Conservation (phyloP, 768 basidiomycete species). For the Hygrocybe coccinea region DNA sequence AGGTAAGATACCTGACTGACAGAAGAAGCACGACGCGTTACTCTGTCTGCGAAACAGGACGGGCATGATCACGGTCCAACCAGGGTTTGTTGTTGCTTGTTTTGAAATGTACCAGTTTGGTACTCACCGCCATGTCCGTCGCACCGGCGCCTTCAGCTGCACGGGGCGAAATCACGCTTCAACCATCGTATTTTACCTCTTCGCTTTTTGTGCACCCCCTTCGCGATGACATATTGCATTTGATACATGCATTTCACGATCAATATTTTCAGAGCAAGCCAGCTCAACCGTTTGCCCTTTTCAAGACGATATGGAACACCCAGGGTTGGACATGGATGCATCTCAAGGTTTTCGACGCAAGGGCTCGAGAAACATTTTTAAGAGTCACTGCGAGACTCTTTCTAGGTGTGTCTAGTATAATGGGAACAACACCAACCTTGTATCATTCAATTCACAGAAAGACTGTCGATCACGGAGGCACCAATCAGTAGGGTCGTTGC, state of each 20-base stretch:
- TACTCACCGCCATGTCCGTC: slow-evolving; percentile 42
- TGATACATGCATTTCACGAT: slow-evolving; percentile 52
- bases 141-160: slow-evolving; percentile 51
- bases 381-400: slow-evolving; percentile 58
- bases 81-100: neutral
- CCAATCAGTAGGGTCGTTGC: slow-evolving; percentile 55
- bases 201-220: slow-evolving; percentile 63
- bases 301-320: slow-evolving; percentile 64
- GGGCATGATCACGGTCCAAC: slow-evolving; percentile 26
- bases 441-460: slow-evolving; percentile 53
- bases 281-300: slow-evolving; percentile 56
- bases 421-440: neutral
- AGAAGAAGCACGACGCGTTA: slow-evolving; percentile 65
- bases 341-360: slow-evolving; percentile 65
- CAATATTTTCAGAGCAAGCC: slow-evolving; percentile 34
- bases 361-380: slow-evolving; percentile 61
- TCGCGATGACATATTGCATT: slow-evolving; percentile 55
- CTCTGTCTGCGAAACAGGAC: slow-evolving; percentile 51
- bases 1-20: slow-evolving; percentile 43
- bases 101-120: slow-evolving; percentile 1
- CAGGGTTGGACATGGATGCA: slow-evolving; percentile 75
- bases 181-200: slow-evolving; percentile 76
- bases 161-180: slow-evolving; percentile 60
- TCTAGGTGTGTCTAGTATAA: slow-evolving; percentile 44
- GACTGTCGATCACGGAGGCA: slow-evolving; percentile 43